Conservation (phyloP, 2,329 filamentous ascomycete species). For the Aspergillus aculeatus region DNA sequence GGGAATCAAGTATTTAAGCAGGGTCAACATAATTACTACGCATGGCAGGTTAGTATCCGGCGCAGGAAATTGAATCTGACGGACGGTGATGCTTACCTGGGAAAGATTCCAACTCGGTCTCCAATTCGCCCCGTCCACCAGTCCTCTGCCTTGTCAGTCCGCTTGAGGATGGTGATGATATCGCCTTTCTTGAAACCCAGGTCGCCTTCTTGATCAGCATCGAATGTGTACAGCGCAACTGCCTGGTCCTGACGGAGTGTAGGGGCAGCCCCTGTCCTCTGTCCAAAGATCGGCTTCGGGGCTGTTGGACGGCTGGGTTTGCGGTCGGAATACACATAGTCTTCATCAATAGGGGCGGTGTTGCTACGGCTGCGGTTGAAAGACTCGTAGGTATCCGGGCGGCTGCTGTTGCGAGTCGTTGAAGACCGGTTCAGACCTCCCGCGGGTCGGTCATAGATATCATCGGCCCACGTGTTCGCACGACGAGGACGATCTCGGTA, state of each 20-base stretch:
- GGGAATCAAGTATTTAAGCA: slow-evolving; percentile 20
- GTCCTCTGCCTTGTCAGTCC: slow-evolving; percentile 88
- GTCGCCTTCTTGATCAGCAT: slow-evolving; percentile 89
- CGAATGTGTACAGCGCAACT: slow-evolving; percentile 88
- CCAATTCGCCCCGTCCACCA: slow-evolving; percentile 98
- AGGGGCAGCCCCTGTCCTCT: slow-evolving; percentile 43
- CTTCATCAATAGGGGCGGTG: slow-evolving; percentile 42
- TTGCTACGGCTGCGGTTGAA: slow-evolving; percentile 37
- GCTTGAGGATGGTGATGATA: slow-evolving; percentile 89
- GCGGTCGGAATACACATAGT: slow-evolving; percentile 57
- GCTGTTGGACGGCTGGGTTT: slow-evolving; percentile 78
- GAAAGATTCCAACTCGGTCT: slow-evolving; percentile 84
- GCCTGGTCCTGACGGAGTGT: slow-evolving; percentile 68
- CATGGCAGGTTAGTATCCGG: slow-evolving; percentile 11
- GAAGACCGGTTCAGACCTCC: slow-evolving; percentile 35
- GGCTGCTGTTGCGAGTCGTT: slow-evolving; percentile 33
- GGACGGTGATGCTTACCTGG: slow-evolving; percentile 56
- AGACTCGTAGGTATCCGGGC: slow-evolving; percentile 31
- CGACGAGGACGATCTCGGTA: slow-evolving; percentile 54
- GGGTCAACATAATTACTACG: slow-evolving; percentile 41
- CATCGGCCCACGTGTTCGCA: slow-evolving; percentile 51
- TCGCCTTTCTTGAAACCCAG: slow-evolving; percentile 97
- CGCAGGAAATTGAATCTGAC: not conserved
- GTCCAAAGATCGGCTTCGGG: slow-evolving; percentile 79
- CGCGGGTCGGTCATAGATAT: slow-evolving; percentile 47